phyloP scores from a whole-genome alignment of 495 filamentous ascomycete genomes.

The Daldinia childiae region DNA sequence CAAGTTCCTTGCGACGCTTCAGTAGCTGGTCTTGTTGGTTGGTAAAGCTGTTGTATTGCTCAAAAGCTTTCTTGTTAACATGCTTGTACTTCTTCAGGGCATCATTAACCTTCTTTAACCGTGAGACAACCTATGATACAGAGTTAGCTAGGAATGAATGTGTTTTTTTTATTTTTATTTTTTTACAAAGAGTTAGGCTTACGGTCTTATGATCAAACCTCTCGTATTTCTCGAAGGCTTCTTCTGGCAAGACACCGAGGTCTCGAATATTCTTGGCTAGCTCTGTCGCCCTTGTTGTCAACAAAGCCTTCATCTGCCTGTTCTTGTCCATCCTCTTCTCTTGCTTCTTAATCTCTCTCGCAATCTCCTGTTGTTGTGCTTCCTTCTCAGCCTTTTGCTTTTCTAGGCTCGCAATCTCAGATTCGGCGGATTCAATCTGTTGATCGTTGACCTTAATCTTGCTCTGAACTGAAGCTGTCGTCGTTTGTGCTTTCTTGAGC shows the following conservation, averaged over 20 bases:
- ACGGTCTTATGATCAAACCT: conserved; percentile 78
- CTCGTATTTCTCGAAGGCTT: conserved; percentile 91
- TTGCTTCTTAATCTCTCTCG: conserved; percentile 81
- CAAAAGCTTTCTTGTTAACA: conserved; percentile 99
- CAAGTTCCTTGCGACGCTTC: conserved; percentile 83
- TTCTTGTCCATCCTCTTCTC: conserved; percentile 93
- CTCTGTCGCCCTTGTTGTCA: conserved; percentile 79
- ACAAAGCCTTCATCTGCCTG: conserved; percentile 82
- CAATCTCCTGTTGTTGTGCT: conserved; percentile 75
- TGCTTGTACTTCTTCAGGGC: conserved; percentile 94
- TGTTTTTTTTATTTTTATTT: background rate
- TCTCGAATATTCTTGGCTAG: conserved; percentile 89
- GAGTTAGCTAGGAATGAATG: conserved; percentile 15
- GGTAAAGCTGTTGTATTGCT: conserved; percentile 98
- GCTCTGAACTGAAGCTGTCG: conserved; percentile 67
- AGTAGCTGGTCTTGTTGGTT: conserved; percentile 85
- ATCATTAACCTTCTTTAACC: conserved; percentile 92
- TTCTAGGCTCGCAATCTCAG: conserved; percentile 67
- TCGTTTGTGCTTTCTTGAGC: conserved; percentile 76
- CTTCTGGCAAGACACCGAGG: conserved; percentile 91
- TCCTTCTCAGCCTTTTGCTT: conserved; percentile 72
- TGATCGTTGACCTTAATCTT: conserved; percentile 77
- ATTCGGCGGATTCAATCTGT: conserved; percentile 71
- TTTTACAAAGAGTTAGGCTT: conserved; percentile 38
- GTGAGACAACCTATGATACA: conserved; percentile 72